These are phyloP conservation scores for Pleurotus djamor DNA, from an alignment of 768 basidiomycete species.

Conservation along the genomic window DNA sequence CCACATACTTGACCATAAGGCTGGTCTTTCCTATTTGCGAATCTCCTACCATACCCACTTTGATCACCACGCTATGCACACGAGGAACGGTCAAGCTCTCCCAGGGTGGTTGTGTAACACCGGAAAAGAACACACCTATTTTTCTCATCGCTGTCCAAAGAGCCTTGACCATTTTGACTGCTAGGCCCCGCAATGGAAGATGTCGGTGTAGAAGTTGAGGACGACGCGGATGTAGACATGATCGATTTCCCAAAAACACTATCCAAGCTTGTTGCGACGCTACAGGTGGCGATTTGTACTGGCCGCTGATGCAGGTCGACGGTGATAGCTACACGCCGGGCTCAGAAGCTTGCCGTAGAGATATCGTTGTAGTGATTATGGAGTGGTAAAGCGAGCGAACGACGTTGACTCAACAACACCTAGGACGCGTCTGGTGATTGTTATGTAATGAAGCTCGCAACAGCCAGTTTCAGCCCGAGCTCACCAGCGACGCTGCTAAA, in stretches of 20 bases:
- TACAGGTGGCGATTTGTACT: not conserved
- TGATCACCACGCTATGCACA: conserved; percentile 80
- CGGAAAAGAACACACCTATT: conserved; percentile 59
- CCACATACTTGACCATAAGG: conserved; percentile 99
- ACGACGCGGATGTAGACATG: conserved; percentile 47
- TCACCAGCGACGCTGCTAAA: not conserved
- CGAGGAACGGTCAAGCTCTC: no score
- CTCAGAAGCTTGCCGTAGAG: no score
- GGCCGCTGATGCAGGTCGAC: not conserved
- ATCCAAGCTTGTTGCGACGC: not conserved
- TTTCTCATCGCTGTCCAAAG: conserved; percentile 64
- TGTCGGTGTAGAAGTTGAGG: conserved; percentile 43
- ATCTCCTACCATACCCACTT: conserved; percentile 99
- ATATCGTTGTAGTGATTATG: no score
- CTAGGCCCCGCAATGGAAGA: conserved; percentile 46
- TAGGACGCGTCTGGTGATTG: not conserved
- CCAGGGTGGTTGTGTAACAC: no score
- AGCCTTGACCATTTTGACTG: conserved; percentile 51
- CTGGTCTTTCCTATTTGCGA: conserved; percentile 99
- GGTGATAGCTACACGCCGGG: conserved; percentile 20
- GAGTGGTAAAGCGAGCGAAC: not conserved
- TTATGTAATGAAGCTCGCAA: not conserved
- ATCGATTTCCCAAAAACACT: conserved; percentile 14
- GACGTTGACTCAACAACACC: not conserved
- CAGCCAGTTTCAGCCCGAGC: not conserved